Percentiles rank a stretch among this genome's conserved stretches.
Evolutionary conservation across 345 rosid genomes (phyloP).

Genomic region (Mangifera indica): DNA sequence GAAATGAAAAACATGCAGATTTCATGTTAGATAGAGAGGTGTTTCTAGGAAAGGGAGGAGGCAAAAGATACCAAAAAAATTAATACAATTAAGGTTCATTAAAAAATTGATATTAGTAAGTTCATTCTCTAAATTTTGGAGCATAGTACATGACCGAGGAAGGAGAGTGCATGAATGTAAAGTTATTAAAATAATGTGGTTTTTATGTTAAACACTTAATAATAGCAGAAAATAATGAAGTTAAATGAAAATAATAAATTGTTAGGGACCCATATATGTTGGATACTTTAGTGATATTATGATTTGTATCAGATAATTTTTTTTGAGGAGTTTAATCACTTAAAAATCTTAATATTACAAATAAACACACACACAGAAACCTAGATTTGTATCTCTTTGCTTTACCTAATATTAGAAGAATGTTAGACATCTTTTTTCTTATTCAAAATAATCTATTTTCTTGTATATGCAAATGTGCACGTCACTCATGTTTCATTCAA

Average conservation of each 20-base stretch:
- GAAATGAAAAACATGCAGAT: neutral
- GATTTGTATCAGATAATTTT: no score
- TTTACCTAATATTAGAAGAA: neutral
- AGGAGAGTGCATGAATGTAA: no score
- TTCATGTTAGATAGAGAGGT: neutral
- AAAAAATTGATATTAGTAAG: neutral
- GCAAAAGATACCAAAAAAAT: neutral
- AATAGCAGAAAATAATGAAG: no score
- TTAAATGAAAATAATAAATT: no score
- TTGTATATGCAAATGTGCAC: neutral
- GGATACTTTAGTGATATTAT: no score
- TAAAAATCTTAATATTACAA: no score
- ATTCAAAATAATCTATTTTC: neutral
- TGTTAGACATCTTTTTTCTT: neutral
- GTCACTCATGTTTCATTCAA: neutral
- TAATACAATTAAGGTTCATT: neutral
- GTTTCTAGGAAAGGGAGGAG: neutral
- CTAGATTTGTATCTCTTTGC: neutral
- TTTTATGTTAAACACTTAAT: no score
- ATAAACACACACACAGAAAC: no score
- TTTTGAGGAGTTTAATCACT: no score
- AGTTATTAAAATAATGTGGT: no score
- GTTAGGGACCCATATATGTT: no score
- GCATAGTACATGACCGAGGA: no score
- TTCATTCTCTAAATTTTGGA: neutral